Evolutionary conservation across 2,329 filamentous ascomycete species (phyloP), one percentile per base, ranked within the genome.

Genomic region (Nigrospora sphaerica): DNA sequence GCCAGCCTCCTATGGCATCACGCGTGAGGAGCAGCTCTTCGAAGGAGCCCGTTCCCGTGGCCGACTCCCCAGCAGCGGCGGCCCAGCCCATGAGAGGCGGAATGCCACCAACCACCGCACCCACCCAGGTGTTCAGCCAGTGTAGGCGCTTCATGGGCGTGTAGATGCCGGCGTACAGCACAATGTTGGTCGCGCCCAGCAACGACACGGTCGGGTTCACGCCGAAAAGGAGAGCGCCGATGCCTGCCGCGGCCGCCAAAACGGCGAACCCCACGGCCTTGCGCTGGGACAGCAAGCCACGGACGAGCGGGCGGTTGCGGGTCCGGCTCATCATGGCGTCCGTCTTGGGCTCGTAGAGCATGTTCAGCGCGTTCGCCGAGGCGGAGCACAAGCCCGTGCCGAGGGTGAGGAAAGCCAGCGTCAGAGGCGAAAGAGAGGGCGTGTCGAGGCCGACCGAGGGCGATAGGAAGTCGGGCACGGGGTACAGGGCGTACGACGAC

Each of bases 41-140:
- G 83, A 86, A 93, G 12, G 81, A 84, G 31, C 86, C 85, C 53
- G 84, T 81, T 18, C 77, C 80, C 3, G 83, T 87, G 10, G 90
- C 90, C 39, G 84, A 85, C 65, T 96, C 89, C 44, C 90, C 91
- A 0, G 90, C 91, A 1, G 93, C 93, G 0, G 93, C 93, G 14
- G 90, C 88, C 93, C 93, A 98, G 53, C 93, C 93, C 93, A 98
- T 98, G 32, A 98, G 69, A 1, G 93, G 93, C 1, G 93, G 92
- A 47, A 98, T 95, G 1, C 86, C 91, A 50, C 93, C 93, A 0
- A 98, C 88, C 0, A 98, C 67, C 4, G 91, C 93, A 14, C 93
- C 93, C 14, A 95, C 79, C 93, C 93, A 98, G 0, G 93, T 98
- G 61, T 98, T 98, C 48, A 91, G 69, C 11, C 85, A 86, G 4